phyloP scores from a whole-genome alignment of 768 basidiomycete genomes.

The Pulveroboletus sp. region DNA sequence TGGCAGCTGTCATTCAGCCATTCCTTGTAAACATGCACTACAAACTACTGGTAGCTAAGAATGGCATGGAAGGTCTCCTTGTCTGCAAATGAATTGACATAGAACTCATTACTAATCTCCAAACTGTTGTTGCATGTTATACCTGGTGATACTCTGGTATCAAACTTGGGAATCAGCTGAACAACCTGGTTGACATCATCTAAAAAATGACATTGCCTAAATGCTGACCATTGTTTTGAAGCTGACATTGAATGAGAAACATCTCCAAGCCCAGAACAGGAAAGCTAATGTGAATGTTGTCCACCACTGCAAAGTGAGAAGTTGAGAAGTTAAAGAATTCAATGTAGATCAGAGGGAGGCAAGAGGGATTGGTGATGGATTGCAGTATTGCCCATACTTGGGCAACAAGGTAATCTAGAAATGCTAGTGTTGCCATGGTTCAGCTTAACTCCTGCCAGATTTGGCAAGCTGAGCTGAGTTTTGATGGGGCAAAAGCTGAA shows the following conservation, averaged over 20 bases:
- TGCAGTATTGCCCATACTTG: constrained; percentile 2
- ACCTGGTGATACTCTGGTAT: not conserved
- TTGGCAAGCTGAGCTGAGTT: no score
- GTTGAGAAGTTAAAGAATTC: not conserved
- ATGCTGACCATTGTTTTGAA: not conserved
- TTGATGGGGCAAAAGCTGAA: no score
- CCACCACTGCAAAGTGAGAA: not conserved
- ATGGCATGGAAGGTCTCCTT: no score
- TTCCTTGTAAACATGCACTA: no score
- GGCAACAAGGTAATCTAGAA: not conserved
- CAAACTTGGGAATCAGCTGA: not conserved
- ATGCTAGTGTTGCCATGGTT: no score
- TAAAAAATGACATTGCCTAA: not conserved
- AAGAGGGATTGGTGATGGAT: not conserved
- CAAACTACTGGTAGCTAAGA: no score
- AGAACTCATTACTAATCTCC: not conserved
- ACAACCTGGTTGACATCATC: not conserved
- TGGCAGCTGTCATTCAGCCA: no score
- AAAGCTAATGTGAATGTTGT: not conserved
- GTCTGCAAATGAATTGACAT: no score
- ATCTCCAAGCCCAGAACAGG: not conserved
- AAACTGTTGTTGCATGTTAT: not conserved
- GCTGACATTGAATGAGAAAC: not conserved
- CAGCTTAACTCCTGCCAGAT: no score
- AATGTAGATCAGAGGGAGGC: not conserved